Evolutionary conservation across 2,329 filamentous ascomycete species (phyloP).

Genomic region (Lanzia echinophila): DNA sequence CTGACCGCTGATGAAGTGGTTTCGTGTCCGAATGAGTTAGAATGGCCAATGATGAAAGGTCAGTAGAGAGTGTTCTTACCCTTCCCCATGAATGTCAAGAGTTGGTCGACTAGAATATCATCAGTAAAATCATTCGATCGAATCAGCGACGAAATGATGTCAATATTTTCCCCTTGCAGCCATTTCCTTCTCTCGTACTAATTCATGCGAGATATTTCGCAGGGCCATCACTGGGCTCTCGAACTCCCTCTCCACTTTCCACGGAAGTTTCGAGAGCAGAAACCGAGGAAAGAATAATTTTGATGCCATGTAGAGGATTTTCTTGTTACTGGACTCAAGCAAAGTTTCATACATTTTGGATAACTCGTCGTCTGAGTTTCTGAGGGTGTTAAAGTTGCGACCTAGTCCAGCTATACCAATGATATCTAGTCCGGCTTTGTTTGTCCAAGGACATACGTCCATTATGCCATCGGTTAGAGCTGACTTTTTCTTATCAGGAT

Average conservation of each 20-base stretch:
- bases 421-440: constrained; percentile 64
- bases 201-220: too few relatives aligned
- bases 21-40: constrained; percentile 72
- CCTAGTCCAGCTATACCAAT: constrained; percentile 68
- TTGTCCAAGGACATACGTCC: constrained; percentile 61
- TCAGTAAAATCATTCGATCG: constrained; percentile 69
- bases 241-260: too few relatives aligned
- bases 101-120: constrained; percentile 71
- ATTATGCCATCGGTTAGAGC: constrained; percentile 49
- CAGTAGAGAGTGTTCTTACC: too few relatives aligned
- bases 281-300: constrained; percentile 54
- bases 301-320: constrained; percentile 49
- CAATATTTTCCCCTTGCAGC: too few relatives aligned
- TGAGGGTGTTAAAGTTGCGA: constrained; percentile 59
- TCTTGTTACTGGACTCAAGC: constrained; percentile 45
- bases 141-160: constrained; percentile 75
- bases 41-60: too few relatives aligned
- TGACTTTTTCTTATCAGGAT: constrained; percentile 30
- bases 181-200: too few relatives aligned
- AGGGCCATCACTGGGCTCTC: too few relatives aligned
- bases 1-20: constrained; percentile 68
- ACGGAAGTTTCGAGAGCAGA: constrained; percentile 58
- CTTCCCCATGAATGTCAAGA: constrained; percentile 86
- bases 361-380: constrained; percentile 52
- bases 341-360: constrained; percentile 48